Evolutionary conservation across 2,329 filamentous ascomycete species (phyloP).

Genomic region (Scytalidium sp.): DNA sequence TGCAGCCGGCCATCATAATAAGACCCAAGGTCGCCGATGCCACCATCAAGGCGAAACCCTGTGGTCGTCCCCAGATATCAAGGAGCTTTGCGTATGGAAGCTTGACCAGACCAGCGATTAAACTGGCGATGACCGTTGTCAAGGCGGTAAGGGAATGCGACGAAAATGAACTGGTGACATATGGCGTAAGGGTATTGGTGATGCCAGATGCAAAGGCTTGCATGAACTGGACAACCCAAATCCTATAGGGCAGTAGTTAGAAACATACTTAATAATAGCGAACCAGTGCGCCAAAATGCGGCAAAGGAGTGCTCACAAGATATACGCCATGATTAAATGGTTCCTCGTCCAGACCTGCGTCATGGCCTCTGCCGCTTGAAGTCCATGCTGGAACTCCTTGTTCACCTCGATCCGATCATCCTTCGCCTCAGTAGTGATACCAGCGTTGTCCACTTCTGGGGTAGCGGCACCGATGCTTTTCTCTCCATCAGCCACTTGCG

Average conservation of each 20-base stretch:
- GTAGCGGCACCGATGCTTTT: neutral
- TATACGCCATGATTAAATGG: neutral
- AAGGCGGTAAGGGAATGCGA: slow-evolving; percentile 1
- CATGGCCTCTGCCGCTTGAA: neutral
- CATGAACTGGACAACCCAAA: slow-evolving; percentile 6
- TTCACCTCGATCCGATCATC: neutral
- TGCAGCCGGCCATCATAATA: slow-evolving; percentile 63
- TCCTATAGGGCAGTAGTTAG: slow-evolving; percentile 1
- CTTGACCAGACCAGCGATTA: slow-evolving; percentile 2
- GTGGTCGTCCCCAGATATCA: slow-evolving; percentile 62
- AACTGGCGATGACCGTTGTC: slow-evolving; percentile 4
- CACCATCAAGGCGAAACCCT: slow-evolving; percentile 56
- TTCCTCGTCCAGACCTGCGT: neutral
- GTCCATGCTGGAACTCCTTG: neutral
- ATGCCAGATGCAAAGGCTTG: slow-evolving; percentile 4
- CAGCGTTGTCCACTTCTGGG: neutral
- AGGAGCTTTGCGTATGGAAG: slow-evolving; percentile 56
- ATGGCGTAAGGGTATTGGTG: slow-evolving; percentile 9
- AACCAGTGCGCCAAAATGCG: neutral
- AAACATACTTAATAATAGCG: neutral
- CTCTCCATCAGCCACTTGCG: neutral
- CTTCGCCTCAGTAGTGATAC: neutral
- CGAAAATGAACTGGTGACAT: slow-evolving; percentile 14
- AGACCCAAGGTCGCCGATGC: slow-evolving; percentile 48
- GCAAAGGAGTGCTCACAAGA: neutral